Evolutionary conservation across 306 rosid genomes (phyloP).

Genomic region (Lathyrus aphaca): DNA sequence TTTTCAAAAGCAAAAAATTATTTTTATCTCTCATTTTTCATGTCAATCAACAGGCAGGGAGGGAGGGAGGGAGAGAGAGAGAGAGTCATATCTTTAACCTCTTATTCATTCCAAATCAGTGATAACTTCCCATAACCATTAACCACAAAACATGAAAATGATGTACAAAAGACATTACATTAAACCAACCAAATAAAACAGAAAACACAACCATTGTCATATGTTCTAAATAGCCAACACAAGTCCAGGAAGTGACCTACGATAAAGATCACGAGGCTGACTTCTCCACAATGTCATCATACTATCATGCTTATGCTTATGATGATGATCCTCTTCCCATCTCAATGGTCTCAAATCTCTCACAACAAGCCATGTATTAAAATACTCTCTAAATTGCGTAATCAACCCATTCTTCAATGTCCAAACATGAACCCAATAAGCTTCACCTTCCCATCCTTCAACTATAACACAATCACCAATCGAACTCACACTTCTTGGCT

Average conservation of each 20-base stretch:
- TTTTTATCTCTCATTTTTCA: too few species aligned
- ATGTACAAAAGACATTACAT: background rate
- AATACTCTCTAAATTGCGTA: slow-evolving; percentile 80
- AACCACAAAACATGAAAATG: slow-evolving; percentile 12
- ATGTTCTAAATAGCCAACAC: slow-evolving; percentile 63
- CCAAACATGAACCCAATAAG: slow-evolving; percentile 96
- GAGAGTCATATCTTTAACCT: background rate
- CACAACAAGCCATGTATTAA: slow-evolving; percentile 92
- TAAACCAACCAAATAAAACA: background rate
- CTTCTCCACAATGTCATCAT: slow-evolving; percentile 77
- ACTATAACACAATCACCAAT: slow-evolving; percentile 61
- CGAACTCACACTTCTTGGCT: slow-evolving; percentile 66
- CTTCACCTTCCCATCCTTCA: slow-evolving; percentile 92
- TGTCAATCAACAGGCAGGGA: too few species aligned
- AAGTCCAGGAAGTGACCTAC: slow-evolving; percentile 70
- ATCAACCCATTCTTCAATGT: slow-evolving; percentile 65
- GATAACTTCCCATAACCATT: slow-evolving; percentile 1
- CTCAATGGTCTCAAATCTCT: slow-evolving; percentile 59
- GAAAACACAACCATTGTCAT: background rate
- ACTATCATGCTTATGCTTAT: slow-evolving; percentile 20
- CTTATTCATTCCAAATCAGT: slow-evolving; percentile 9
- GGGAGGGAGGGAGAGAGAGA: too few species aligned
- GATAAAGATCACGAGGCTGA: slow-evolving; percentile 77
- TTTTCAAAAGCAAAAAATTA: too few species aligned
- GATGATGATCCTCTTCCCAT: slow-evolving; percentile 45